Conservation (phyloP, 495 filamentous ascomycete genomes). For the Daldinia concentrica region DNA sequence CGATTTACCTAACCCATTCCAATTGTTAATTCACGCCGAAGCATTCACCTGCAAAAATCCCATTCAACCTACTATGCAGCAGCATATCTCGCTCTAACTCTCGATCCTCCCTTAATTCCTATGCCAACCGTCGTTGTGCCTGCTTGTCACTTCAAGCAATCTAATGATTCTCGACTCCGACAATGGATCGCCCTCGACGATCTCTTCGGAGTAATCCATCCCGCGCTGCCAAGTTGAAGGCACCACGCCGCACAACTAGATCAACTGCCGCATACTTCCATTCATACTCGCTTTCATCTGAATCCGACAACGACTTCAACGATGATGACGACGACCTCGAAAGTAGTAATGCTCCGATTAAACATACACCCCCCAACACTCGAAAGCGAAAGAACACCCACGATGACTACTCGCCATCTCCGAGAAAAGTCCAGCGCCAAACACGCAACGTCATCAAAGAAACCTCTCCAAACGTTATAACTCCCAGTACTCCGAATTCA, state of each 20-base stretch:
- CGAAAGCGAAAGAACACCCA: slow-evolving; percentile 32
- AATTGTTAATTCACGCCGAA: neutral
- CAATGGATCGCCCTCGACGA: slow-evolving; percentile 37
- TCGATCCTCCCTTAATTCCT: neutral
- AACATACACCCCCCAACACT: neutral
- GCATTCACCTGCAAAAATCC: neutral
- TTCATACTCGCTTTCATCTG: slow-evolving; percentile 14
- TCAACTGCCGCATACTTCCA: slow-evolving; percentile 35
- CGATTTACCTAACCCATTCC: slow-evolving; percentile 1
- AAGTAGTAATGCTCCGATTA: neutral
- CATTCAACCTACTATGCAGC: neutral
- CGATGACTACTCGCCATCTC: slow-evolving; percentile 16
- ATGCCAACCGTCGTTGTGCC: neutral
- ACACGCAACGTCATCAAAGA: slow-evolving; percentile 2
- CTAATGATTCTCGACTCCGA: slow-evolving; percentile 23
- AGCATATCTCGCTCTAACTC: neutral
- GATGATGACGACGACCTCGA: slow-evolving; percentile 5
- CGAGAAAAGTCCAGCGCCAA: slow-evolving; percentile 14
- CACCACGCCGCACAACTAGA: slow-evolving; percentile 31
- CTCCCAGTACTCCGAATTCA: slow-evolving; percentile 24
- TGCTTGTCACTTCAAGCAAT: slow-evolving; percentile 9
- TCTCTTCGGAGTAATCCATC: slow-evolving; percentile 38
- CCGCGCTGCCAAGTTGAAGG: slow-evolving; percentile 42
- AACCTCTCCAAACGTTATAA: neutral
- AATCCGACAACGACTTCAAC: slow-evolving; percentile 1